Base-by-base conservation (phyloP, 371 early-diverging fungal species). In the Mortierella sp. region DNA sequence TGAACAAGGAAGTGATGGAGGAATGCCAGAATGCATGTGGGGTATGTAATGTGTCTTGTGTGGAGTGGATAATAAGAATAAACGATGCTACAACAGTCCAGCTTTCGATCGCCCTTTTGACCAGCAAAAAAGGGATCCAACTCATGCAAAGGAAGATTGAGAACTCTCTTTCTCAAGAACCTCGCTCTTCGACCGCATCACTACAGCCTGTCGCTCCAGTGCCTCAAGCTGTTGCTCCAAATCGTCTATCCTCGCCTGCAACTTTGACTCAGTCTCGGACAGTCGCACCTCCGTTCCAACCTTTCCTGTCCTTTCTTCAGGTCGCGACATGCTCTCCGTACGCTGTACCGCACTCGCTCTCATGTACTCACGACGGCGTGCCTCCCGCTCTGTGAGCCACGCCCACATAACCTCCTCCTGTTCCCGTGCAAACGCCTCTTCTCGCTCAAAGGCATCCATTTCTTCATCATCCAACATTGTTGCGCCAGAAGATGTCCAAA, bases 351-450 rank as follows among this genome's bases (percentile, higher is more conserved):
- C 30, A 15, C 46, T 31, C 24, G 3, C 49, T 27, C n/a, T 30
- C 28, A 50, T 46, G 11, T 64, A 59, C 24, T 50, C 56, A 19
- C 57, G 78, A 34, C 65, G 57, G 8, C 61, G 56, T 4, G 50
- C 70, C 47, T 76, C 78, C 12, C 78, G 56, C 39, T 69, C 70
- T 5, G 66, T 69, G 30, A 76, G 49, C 78, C 78, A 76, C 0
- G 70, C 70, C 78, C 78, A 76, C 78, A 76, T 76, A 4, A 62
- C 66, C 15, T 76, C 78, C 32, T 76, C 78, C n/a, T 76, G 70
- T 1, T 70, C 66, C 21, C 51, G 32, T 0, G 34, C 54, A 54
- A 58, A 59, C 23, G 28, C 19, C 31, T 63, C 64, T 19, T 72
- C 72, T 11, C n/a, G n/a, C n/a, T n/a, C n/a, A n/a, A n/a, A n/a